These are phyloP conservation scores for Arthrobotrys sphaeroides DNA, from an alignment of 2,329 filamentous ascomycete species.

Conservation along the genomic window DNA sequence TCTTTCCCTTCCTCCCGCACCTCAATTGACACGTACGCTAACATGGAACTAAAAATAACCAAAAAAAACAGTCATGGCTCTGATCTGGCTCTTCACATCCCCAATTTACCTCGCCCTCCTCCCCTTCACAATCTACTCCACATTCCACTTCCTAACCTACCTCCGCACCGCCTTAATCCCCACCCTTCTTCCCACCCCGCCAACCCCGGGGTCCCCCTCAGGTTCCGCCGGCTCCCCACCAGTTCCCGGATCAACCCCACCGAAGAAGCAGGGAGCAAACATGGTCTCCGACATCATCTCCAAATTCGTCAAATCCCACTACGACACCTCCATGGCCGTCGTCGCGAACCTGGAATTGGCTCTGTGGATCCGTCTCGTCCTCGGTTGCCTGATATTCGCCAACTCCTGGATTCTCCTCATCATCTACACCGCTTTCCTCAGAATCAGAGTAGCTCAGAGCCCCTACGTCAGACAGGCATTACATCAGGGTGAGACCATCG, in stretches of 20 bases:
- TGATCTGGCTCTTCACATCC: slow-evolving; percentile 91
- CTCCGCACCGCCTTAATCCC: slow-evolving; percentile 92
- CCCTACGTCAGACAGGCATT: slow-evolving; percentile 71
- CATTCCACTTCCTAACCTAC: slow-evolving; percentile 99
- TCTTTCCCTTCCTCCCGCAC: neutral
- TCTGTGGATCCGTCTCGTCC: slow-evolving; percentile 82
- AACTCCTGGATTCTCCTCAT: slow-evolving; percentile 87
- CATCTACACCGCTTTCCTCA: slow-evolving; percentile 91
- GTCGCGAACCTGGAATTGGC: slow-evolving; percentile 88
- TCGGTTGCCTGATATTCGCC: slow-evolving; percentile 85
- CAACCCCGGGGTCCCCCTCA: slow-evolving; percentile 63
- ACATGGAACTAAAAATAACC: slow-evolving; percentile 52
- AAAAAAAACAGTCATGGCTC: slow-evolving; percentile 77
- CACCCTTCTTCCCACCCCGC: slow-evolving; percentile 74
- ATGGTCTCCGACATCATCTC: slow-evolving; percentile 84
- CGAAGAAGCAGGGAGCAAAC: slow-evolving; percentile 67
- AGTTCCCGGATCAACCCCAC: slow-evolving; percentile 65
- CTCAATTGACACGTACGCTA: neutral
- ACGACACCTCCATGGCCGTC: slow-evolving; percentile 92
- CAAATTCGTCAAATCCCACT: slow-evolving; percentile 96
- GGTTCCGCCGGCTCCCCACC: slow-evolving; percentile 65
- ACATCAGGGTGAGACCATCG: slow-evolving; percentile 55
- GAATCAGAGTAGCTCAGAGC: slow-evolving; percentile 89
- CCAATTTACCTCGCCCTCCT: slow-evolving; percentile 90
- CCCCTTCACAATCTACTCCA: slow-evolving; percentile 93